Conservation (phyloP, 495 filamentous ascomycete species). For the Hyaloscypha bicolor region DNA sequence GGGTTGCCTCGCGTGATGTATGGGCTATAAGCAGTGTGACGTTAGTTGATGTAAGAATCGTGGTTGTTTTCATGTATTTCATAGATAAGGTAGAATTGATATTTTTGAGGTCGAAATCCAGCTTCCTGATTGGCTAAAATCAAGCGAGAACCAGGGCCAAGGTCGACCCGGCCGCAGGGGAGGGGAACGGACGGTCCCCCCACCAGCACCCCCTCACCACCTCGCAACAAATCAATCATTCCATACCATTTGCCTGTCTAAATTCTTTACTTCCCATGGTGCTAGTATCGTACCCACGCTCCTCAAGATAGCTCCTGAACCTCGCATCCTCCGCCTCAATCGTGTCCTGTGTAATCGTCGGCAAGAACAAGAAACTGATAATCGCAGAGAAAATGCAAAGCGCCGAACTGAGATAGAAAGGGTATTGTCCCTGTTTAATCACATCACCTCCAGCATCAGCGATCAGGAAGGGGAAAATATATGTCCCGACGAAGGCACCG, state of each 20-base stretch:
- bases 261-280: background rate
- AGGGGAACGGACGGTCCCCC: too few relatives aligned
- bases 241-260: background rate
- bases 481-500: slow-evolving; percentile 86
- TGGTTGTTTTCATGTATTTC: too few relatives aligned
- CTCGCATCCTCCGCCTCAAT: slow-evolving; percentile 66
- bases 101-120: too few relatives aligned
- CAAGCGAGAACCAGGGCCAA: too few relatives aligned
- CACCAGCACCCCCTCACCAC: too few relatives aligned
- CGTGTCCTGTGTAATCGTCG: slow-evolving; percentile 71
- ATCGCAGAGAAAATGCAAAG: slow-evolving; percentile 64
- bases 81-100: too few relatives aligned
- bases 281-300: slow-evolving; percentile 68
- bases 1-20: too few relatives aligned
- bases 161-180: too few relatives aligned
- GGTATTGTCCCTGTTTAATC: slow-evolving; percentile 69
- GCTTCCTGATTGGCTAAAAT: too few relatives aligned
- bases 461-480: slow-evolving; percentile 72
- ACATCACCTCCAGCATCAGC: slow-evolving; percentile 57
- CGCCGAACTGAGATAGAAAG: slow-evolving; percentile 71
- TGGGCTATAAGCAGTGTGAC: too few relatives aligned
- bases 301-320: slow-evolving; percentile 68
- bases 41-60: too few relatives aligned
- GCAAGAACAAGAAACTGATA: slow-evolving; percentile 59
- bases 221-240: too few relatives aligned